Evolutionary conservation across 352 stramenopile genomes (phyloP).

Genomic region (Peronospora belbahrii): DNA sequence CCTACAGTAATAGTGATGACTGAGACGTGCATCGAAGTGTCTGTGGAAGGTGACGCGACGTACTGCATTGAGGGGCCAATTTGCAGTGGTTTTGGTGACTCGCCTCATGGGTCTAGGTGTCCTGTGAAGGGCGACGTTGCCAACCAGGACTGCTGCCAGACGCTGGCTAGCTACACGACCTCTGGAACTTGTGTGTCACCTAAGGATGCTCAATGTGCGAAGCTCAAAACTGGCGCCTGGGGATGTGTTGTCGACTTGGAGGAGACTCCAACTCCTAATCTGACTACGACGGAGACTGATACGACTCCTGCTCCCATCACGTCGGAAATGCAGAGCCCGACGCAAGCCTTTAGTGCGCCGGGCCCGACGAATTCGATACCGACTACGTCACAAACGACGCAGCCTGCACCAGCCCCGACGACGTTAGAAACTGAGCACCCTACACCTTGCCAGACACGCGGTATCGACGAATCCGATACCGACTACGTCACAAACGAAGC

Average conservation of each 20-base stretch:
- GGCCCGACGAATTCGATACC: too few species aligned
- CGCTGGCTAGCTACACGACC: slow-evolving; percentile 46
- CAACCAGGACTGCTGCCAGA: slow-evolving; percentile 46
- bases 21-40: slow-evolving; percentile 47
- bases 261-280: slow-evolving; percentile 10
- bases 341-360: too few species aligned
- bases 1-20: slow-evolving; percentile 23
- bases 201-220: slow-evolving; percentile 42
- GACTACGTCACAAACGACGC: neutral
- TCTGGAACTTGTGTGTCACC: slow-evolving; percentile 42
- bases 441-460: too few species aligned
- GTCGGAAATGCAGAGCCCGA: neutral
- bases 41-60: slow-evolving; percentile 59
- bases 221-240: slow-evolving; percentile 66
- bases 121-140: slow-evolving; percentile 54
- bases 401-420: slow-evolving; percentile 3
- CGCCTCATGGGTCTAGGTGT: slow-evolving; percentile 36
- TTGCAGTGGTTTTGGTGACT: slow-evolving; percentile 43
- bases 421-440: too few species aligned
- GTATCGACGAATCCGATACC: too few species aligned
- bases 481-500: too few species aligned
- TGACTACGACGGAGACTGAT: slow-evolving; percentile 11
- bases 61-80: slow-evolving; percentile 63
- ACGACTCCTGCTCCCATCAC: slow-evolving; percentile 18
- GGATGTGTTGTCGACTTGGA: slow-evolving; percentile 42